These are phyloP conservation scores for Serendipita vermifera DNA, from an alignment of 768 basidiomycete species.

Conservation along the genomic window DNA sequence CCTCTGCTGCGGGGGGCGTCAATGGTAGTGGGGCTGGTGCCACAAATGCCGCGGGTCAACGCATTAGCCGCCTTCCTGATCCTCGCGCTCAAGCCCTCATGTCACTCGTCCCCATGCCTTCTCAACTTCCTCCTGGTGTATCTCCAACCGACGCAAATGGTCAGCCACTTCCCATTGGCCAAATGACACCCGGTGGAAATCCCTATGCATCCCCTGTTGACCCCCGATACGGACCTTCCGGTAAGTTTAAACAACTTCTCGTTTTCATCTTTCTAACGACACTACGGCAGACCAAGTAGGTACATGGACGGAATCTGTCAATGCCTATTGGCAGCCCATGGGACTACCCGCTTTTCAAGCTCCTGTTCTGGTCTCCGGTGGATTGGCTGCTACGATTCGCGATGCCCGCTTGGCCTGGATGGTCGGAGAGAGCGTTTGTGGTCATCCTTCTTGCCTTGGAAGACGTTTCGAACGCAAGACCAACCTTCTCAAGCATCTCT, in stretches of 20 bases:
- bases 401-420: conserved; percentile 4
- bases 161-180: too few species aligned
- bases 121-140: neutral
- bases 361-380: conserved; percentile 4
- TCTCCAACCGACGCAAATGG: neutral
- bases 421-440: conserved; percentile 6
- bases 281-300: neutral
- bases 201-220: too few species aligned
- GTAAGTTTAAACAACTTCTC: too few species aligned
- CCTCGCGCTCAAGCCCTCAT: conserved; percentile 5
- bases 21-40: neutral
- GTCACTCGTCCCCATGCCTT: conserved; percentile 5
- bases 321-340: conserved; percentile 2
- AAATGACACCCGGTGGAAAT: too few species aligned
- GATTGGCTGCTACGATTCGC: conserved; percentile 5
- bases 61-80: conserved; percentile 5
- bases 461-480: conserved; percentile 2
- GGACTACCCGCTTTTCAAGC: conserved; percentile 8
- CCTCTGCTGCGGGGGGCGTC: neutral
- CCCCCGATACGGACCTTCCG: too few species aligned
- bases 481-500: conserved; percentile 8
- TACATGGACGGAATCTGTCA: conserved; percentile 5
- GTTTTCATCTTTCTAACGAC: neutral
- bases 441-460: conserved; percentile 1
- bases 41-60: neutral